These are phyloP conservation scores for Eucalyptus rudis DNA, from an alignment of 345 rosid genomes.

Conservation along the genomic window DNA sequence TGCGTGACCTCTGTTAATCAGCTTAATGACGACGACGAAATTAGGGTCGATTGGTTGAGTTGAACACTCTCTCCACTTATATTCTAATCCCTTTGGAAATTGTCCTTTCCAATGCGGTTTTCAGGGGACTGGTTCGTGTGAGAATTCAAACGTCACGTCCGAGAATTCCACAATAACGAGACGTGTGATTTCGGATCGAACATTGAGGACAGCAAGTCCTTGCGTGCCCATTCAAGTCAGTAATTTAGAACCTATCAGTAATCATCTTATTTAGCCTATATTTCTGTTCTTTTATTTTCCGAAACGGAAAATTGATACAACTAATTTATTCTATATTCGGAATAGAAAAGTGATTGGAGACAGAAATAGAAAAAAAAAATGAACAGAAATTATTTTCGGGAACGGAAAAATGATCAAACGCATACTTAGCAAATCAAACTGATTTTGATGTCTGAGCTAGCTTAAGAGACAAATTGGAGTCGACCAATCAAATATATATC, in stretches of 20 bases:
- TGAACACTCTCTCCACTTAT: neutral
- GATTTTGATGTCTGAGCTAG: neutral
- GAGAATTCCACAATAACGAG: neutral
- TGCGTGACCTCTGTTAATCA: neutral
- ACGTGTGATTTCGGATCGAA: neutral
- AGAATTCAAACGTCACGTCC: neutral
- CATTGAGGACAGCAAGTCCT: neutral
- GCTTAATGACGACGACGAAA: neutral
- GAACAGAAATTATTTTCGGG: accelerated
- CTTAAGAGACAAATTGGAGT: neutral
- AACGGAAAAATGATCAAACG: too few relatives aligned
- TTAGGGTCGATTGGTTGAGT: neutral
- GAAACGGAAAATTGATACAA: accelerated
- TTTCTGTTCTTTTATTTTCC: too few relatives aligned
- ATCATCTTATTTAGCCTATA: too few relatives aligned
- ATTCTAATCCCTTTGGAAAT: neutral
- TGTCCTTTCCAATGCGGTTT: neutral
- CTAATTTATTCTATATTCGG: too few relatives aligned
- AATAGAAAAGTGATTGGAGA: too few relatives aligned
- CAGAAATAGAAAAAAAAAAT: too few relatives aligned
- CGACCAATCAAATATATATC: neutral
- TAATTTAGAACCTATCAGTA: neutral
- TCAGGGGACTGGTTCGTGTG: neutral
- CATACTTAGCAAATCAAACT: neutral
- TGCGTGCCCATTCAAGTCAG: neutral